Evolutionary conservation across 2,329 filamentous ascomycete genomes (phyloP), one percentile per base, ranked within the genome.

Genomic region (Talaromyces sp.): DNA sequence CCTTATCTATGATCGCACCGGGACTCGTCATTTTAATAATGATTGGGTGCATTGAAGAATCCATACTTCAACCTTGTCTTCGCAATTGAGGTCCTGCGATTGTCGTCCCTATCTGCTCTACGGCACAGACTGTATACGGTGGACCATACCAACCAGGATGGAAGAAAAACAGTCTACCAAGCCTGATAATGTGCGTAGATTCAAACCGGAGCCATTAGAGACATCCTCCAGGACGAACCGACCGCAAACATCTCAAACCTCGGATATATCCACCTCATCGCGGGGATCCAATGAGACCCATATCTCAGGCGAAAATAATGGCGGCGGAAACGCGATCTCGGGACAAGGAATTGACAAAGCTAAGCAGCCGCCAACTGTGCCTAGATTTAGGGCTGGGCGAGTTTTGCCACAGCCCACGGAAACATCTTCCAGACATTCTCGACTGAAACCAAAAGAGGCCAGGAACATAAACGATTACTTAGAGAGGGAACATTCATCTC

Each of bases 361-460:
- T 7, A 10, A 27, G 8, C 7, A 2, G 23, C 23, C 44, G 10
- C n/a, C 23, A 27, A 27, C 44, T 27, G 44, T 12, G 44, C 18
- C 44, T 47, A 27, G 23, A 47, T 27, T 27, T 27, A 47, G 23
- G 18, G 27, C 44, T 23, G n/a, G 44, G 44, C 73, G 72, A 61
- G 75, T 76, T 62, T 67, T 77, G 42, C 70, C 75, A 33, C 75
- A 81, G 62, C 79, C 78, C 5, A 71, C 78, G 47, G 79, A 82
- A 66, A 79, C 75, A 12, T 73, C 70, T 10, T 72, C 73, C n/a
- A 72, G 75, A 62, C 79, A 73, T 59, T 78, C 69, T 42, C 73
- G 72, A 2, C 23, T 23, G 63, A 71, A 72, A 27, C 23, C 23
- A 23, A 62, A 68, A 62, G 16, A 33, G 36, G 34, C 62, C n/a